These are phyloP conservation scores for Besnoitia besnoiti DNA, from an alignment of 169 alveolate species.

Conservation along the genomic window DNA sequence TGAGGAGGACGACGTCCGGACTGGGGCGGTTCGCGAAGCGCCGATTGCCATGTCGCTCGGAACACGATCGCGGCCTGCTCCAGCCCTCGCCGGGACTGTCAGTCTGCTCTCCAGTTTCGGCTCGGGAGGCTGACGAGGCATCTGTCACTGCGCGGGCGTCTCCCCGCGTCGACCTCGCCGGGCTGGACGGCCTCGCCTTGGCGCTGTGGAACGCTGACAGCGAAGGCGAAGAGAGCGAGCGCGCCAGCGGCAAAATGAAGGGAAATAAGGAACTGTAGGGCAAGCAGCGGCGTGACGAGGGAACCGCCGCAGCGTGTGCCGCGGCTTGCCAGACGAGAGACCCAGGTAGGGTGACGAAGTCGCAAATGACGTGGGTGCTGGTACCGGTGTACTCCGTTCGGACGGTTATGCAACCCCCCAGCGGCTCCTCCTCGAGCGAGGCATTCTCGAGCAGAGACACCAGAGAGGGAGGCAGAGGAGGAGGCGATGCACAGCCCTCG, in stretches of 20 bases:
- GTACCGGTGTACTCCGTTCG: slow-evolving; percentile 3
- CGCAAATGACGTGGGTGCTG: not conserved
- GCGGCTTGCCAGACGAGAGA: slow-evolving; percentile 17
- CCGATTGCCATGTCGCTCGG: no score
- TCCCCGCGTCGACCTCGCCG: not conserved
- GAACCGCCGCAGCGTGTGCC: not conserved
- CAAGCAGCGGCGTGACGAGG: not conserved
- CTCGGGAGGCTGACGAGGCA: no score
- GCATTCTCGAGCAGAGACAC: not conserved
- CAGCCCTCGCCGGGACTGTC: no score
- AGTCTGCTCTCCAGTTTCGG: no score
- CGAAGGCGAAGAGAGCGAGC: not conserved
- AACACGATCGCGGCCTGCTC: no score
- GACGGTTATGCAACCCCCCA: slow-evolving; percentile 14
- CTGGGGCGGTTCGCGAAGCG: no score
- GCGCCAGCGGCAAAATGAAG: not conserved
- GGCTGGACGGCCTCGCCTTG: not conserved
- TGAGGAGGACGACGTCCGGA: not conserved
- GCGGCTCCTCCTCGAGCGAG: not conserved
- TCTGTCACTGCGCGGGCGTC: not conserved
- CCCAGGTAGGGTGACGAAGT: slow-evolving; percentile 23
- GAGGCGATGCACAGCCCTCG: not conserved
- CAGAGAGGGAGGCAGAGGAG: not conserved
- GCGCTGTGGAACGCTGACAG: not conserved
- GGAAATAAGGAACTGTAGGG: not conserved